phyloP scores from a whole-genome alignment of 2,329 filamentous ascomycete genomes.

The Escovopsis sp. region DNA sequence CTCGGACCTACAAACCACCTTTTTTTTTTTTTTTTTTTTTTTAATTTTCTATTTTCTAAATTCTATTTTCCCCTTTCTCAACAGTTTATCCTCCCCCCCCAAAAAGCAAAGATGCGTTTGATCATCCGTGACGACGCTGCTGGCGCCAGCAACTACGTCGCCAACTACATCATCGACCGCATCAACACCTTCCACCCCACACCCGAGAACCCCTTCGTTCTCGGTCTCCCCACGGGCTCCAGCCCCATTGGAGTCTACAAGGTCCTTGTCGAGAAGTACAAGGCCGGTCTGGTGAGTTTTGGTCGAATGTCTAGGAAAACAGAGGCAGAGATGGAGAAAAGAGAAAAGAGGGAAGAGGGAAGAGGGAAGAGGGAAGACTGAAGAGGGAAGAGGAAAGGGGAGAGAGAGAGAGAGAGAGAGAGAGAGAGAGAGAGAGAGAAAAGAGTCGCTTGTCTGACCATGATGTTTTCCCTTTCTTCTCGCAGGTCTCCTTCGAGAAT shows the following conservation, averaged over 20 bases:
- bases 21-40: too few species aligned
- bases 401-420: not conserved
- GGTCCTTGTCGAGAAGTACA: constrained; percentile 56
- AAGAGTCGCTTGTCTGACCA: constrained; percentile 1
- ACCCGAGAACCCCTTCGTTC: constrained; percentile 58
- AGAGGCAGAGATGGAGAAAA: not conserved
- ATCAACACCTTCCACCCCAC: constrained; percentile 67
- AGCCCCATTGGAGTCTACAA: constrained; percentile 68
- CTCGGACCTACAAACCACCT: too few species aligned
- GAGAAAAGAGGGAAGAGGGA: too few species aligned
- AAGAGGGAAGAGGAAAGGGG: too few species aligned
- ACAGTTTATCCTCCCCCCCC: too few species aligned
- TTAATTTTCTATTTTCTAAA: too few species aligned
- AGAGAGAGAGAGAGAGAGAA: too few species aligned
- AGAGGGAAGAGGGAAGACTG: too few species aligned
- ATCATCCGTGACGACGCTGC: constrained; percentile 64
- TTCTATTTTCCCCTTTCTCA: too few species aligned
- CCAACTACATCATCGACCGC: constrained; percentile 69
- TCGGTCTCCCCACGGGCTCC: constrained; percentile 72
- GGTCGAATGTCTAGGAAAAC: constrained; percentile 4
- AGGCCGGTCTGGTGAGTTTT: constrained; percentile 40
- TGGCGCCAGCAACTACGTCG: constrained; percentile 59
- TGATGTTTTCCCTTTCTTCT: not conserved
- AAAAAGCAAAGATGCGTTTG: constrained; percentile 47
- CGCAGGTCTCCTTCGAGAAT: constrained; percentile 67